phyloP scores from a whole-genome alignment of 108 stramenopile species.

The Pseudonitzschia pungens region DNA sequence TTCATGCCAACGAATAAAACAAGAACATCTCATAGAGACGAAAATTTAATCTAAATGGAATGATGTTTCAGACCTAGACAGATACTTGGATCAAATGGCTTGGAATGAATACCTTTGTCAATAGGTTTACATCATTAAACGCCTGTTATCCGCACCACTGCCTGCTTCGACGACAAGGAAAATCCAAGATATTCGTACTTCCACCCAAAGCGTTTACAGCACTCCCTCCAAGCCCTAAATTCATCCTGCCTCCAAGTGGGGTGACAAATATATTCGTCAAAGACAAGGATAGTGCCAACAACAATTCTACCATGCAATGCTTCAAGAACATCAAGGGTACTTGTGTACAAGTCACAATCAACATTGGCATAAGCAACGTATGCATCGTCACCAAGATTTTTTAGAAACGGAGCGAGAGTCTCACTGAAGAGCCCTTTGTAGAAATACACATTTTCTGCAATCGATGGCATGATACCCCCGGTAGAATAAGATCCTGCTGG shows the following conservation, averaged over 20 bases:
- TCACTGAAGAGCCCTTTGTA: conserved; percentile 85
- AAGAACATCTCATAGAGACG: no score
- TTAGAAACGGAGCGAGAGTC: conserved; percentile 65
- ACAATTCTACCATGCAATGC: conserved; percentile 73
- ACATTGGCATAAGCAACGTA: conserved; percentile 85
- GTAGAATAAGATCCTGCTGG: conserved; percentile 79
- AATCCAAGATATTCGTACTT: conserved; percentile 86
- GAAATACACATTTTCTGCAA: conserved; percentile 63
- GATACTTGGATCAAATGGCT: no score
- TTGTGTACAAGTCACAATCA: conserved; percentile 84
- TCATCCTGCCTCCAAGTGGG: conserved; percentile 86
- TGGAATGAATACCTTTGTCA: no score
- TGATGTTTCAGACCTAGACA: no score
- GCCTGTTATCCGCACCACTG: conserved; percentile 71
- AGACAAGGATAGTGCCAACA: conserved; percentile 76
- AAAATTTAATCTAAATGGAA: no score
- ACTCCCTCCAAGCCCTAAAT: conserved; percentile 83
- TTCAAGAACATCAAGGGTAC: conserved; percentile 78
- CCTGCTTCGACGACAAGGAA: conserved; percentile 79
- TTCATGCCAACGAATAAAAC: no score
- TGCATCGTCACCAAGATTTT: conserved; percentile 41
- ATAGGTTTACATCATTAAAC: not conserved
- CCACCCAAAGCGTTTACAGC: conserved; percentile 88
- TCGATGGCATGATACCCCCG: conserved; percentile 69
- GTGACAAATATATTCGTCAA: conserved; percentile 85